These are phyloP conservation scores for Cubamyces sp. DNA, from an alignment of 768 basidiomycete species.

Conservation along the genomic window DNA sequence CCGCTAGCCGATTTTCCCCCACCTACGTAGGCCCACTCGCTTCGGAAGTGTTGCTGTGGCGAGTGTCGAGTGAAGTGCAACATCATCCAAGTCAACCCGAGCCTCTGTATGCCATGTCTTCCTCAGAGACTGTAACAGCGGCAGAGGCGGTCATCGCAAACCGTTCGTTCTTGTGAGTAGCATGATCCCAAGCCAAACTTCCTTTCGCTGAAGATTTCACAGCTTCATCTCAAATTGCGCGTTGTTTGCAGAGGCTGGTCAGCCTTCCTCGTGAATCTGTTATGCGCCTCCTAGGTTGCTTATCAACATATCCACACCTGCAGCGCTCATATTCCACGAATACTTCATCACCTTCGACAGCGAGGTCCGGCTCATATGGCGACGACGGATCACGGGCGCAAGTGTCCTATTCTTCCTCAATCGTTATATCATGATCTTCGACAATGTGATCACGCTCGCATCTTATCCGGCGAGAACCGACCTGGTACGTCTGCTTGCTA, in stretches of 20 bases:
- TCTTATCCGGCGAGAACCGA: background rate
- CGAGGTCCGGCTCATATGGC: conserved; percentile 22
- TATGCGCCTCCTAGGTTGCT: too few relatives aligned
- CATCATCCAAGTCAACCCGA: too few relatives aligned
- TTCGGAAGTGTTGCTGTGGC: too few relatives aligned
- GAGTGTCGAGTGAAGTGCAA: too few relatives aligned
- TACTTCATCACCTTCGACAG: conserved; percentile 19
- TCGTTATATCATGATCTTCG: conserved; percentile 17
- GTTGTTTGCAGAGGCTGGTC: background rate
- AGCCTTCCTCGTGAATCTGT: background rate
- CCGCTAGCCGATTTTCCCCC: too few relatives aligned
- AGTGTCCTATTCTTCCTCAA: conserved; percentile 23
- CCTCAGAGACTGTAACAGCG: too few relatives aligned
- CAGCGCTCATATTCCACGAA: conserved; percentile 21
- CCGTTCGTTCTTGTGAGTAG: background rate
- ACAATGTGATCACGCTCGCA: conserved; percentile 1
- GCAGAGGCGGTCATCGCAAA: too few relatives aligned
- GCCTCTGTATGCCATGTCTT: too few relatives aligned
- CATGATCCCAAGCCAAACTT: background rate
- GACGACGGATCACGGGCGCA: conserved; percentile 18
- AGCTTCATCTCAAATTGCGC: conserved; percentile 3
- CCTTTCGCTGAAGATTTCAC: background rate
- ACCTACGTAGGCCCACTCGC: too few relatives aligned
- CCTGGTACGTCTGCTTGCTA: background rate
- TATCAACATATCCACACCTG: too few relatives aligned